phyloP scores from a whole-genome alignment of 2,329 filamentous ascomycete species.

The Tolypocladium tropicale region DNA sequence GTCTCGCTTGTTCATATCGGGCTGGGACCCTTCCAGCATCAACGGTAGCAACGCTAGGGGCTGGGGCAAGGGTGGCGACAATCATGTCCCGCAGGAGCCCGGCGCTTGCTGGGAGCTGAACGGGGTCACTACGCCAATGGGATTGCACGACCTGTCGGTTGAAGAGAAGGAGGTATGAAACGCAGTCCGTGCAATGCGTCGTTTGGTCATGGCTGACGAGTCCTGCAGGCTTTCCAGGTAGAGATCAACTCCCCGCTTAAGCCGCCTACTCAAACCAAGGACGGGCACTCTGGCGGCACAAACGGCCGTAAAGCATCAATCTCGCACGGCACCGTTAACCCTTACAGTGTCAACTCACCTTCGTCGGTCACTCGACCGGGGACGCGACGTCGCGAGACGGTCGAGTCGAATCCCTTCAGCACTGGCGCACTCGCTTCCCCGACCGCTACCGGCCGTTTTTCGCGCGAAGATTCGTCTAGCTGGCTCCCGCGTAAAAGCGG shows the following conservation, averaged over 20 bases:
- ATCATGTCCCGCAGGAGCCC: slow-evolving; percentile 66
- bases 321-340: slow-evolving; percentile 55
- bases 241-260: slow-evolving; percentile 95
- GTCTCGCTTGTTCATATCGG: slow-evolving; percentile 58
- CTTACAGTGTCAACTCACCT: slow-evolving; percentile 64
- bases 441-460: slow-evolving; percentile 45
- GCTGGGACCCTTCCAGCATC: slow-evolving; percentile 67
- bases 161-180: slow-evolving; percentile 49
- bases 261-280: slow-evolving; percentile 66
- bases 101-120: slow-evolving; percentile 82
- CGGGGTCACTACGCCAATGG: slow-evolving; percentile 61
- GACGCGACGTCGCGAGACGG: slow-evolving; percentile 72
- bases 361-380: slow-evolving; percentile 60
- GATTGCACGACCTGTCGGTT: slow-evolving; percentile 56
- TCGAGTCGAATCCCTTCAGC: slow-evolving; percentile 54
- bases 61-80: slow-evolving; percentile 72
- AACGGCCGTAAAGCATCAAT: slow-evolving; percentile 75
- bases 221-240: slow-evolving; percentile 53
- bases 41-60: slow-evolving; percentile 53
- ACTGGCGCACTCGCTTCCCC: slow-evolving; percentile 49
- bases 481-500: slow-evolving; percentile 46
- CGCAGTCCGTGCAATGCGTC: slow-evolving; percentile 1
- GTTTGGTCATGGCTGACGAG: neutral
- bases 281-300: slow-evolving; percentile 44
- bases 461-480: slow-evolving; percentile 50